These are phyloP conservation scores for Chytriomyces sp. DNA, from an alignment of 192 early-diverging fungal species.

Conservation along the genomic window DNA sequence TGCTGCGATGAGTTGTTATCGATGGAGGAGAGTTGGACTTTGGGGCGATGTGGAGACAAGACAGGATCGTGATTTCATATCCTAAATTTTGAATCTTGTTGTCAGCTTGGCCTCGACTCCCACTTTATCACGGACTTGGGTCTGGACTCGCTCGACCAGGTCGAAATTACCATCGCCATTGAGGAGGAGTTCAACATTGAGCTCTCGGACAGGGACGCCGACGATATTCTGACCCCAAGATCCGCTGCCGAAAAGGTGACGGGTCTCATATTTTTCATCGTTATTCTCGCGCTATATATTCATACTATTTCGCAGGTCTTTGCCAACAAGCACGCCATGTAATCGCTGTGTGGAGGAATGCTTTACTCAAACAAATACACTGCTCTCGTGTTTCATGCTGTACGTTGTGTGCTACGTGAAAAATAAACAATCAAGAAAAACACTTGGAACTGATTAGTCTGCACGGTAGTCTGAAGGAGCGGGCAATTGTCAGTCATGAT, in stretches of 20 bases:
- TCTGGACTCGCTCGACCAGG: conserved; percentile 94
- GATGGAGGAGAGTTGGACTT: not conserved
- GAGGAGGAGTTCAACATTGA: conserved; percentile 99
- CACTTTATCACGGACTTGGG: conserved; percentile 94
- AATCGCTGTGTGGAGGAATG: not conserved
- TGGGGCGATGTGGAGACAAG: not conserved
- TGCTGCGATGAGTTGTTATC: not conserved
- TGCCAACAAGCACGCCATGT: conserved; percentile 40
- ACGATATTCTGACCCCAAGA: conserved; percentile 87
- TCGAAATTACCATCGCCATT: conserved; percentile 99
- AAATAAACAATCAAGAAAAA: not conserved
- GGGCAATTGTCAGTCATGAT: too few species aligned
- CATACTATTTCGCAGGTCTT: conserved; percentile 31
- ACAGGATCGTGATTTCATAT: not conserved
- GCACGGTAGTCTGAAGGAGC: too few species aligned
- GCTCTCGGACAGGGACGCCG: conserved; percentile 95
- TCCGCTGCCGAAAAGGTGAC: conserved; percentile 82
- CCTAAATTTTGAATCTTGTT: conserved; percentile 1
- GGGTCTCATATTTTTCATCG: not conserved
- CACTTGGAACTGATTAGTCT: too few species aligned
- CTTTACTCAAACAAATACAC: not conserved
- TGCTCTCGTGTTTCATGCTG: not conserved
- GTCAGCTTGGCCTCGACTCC: conserved; percentile 80
- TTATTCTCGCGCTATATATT: not conserved
- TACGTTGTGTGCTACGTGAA: not conserved